A percentile compares a stretch with the other conserved stretches of the same genome.
These are phyloP conservation scores for Canna indica DNA, from an alignment of 176 grass and related monocot genomes.

Conservation along the genomic window DNA sequence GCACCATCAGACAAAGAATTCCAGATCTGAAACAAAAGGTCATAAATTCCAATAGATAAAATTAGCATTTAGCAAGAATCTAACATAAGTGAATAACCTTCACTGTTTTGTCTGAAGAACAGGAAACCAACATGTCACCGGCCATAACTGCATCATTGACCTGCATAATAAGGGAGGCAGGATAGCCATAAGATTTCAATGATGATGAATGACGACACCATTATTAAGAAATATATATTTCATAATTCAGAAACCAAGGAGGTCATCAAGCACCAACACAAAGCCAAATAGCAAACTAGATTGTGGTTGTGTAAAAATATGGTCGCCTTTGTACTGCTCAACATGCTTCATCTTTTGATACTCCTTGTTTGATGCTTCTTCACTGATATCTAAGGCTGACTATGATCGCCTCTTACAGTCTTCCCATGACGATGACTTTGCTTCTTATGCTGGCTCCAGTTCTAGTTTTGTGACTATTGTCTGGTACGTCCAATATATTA, in stretches of 20 bases:
- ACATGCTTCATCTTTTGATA: too few relatives aligned
- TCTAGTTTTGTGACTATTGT: too few relatives aligned
- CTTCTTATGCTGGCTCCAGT: too few relatives aligned
- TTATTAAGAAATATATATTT: neutral
- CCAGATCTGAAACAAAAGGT: conserved; percentile 55
- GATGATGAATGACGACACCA: neutral
- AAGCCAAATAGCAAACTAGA: neutral
- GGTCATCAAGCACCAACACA: neutral
- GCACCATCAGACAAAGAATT: conserved; percentile 70
- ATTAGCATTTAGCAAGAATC: neutral
- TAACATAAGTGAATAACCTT: conserved; percentile 46
- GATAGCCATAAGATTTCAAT: too few relatives aligned
- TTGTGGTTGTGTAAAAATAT: neutral
- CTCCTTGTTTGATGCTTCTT: too few relatives aligned
- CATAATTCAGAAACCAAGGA: too few relatives aligned
- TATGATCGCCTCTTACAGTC: too few relatives aligned
- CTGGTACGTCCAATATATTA: too few relatives aligned
- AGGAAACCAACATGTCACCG: conserved; percentile 80
- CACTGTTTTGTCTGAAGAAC: conserved; percentile 84
- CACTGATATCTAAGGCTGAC: too few relatives aligned
- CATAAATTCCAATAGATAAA: neutral
- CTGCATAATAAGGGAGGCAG: conserved; percentile 36
- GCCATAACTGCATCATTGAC: conserved; percentile 87
- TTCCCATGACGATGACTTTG: too few relatives aligned
- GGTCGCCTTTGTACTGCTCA: neutral